Evolutionary conservation across 2,329 filamentous ascomycete species (phyloP), one percentile per base, ranked within the genome.

Genomic region (Penicillium sp.): DNA sequence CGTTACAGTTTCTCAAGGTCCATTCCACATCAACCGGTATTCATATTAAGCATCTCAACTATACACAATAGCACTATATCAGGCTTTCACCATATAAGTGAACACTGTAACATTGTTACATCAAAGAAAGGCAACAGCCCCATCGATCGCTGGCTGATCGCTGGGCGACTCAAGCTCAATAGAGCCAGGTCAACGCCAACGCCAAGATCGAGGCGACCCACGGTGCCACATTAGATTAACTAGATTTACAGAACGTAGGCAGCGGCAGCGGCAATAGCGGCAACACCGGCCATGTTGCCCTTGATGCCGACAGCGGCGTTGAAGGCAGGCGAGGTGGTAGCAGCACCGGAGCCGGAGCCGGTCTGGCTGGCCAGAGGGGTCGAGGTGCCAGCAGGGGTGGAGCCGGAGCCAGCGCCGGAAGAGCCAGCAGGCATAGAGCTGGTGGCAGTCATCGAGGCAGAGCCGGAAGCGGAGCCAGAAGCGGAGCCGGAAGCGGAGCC

Each of bases 191-290:
- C 42, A 35, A 38, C 30, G 48, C 42, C n/a, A 46, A 31, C 40
- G n/a, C 49, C 38, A 44, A 24, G 43, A 36, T 7, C 47, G 48
- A 54, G 43, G 46, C 46, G 53, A 45, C 41, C 9, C 18, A 27
- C 31, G 16, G 24, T 22, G 48, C 41, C 42, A 44, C 25, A 35
- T 46, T 51, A 41, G 42, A 31, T 41, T 43, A 46, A 43, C 43
- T 58, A 59, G 51, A 58, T 58, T 63, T 59, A 65, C 57, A 65
- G 56, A 35, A 64, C 43, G 52, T 60, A 64, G 44, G 56, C 61
- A 49, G 58, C 63, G 24, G 56, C 62, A n/a, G 60, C 64, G 25
- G 58, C 62, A 25, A 63, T 13, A 11, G 53, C 63, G 48, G 57
- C 63, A 48, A 62, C 57, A 49, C 65, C 62, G 39, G 57, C 57